These are phyloP conservation scores for Phalaenopsis aphrodite DNA, from an alignment of 106 monocot genomes.

Conservation along the genomic window DNA sequence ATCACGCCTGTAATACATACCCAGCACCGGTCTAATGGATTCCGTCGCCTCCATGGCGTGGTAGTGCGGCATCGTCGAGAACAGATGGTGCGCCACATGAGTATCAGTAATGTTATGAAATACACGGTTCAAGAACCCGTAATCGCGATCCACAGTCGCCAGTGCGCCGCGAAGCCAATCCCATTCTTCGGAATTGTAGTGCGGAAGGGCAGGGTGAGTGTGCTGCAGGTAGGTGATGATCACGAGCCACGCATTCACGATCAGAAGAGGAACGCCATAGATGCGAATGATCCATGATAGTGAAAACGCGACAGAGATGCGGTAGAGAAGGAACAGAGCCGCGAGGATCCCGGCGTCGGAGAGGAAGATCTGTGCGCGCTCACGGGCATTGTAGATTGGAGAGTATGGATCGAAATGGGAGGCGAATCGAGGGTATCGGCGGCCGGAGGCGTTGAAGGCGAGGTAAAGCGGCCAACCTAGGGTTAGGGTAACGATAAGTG, in stretches of 20 bases:
- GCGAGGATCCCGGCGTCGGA: constrained; percentile 27
- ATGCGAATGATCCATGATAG: constrained; percentile 18
- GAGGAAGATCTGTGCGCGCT: constrained; percentile 30
- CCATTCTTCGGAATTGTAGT: constrained; percentile 56
- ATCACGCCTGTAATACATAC: constrained; percentile 26
- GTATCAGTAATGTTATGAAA: constrained; percentile 47
- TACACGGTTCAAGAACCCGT: constrained; percentile 33
- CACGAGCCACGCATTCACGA: constrained; percentile 42
- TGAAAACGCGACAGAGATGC: constrained; percentile 10
- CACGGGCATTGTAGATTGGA: constrained; percentile 46
- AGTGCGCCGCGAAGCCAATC: constrained; percentile 63
- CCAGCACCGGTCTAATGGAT: constrained; percentile 28
- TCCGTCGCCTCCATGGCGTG: constrained; percentile 53
- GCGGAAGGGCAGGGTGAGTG: constrained; percentile 50
- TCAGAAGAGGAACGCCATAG: constrained; percentile 40
- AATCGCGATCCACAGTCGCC: constrained; percentile 45
- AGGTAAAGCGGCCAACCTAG: constrained; percentile 70
- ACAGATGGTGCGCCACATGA: constrained; percentile 47
- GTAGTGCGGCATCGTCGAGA: constrained; percentile 53
- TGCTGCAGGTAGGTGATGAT: constrained; percentile 55
- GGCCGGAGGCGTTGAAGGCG: constrained; percentile 55
- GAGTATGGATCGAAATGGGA: constrained; percentile 62
- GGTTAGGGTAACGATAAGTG: constrained; percentile 39
- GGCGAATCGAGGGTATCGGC: constrained; percentile 53
- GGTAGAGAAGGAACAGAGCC: constrained; percentile 15